Percentiles rank a stretch among this genome's conserved stretches.
Conservation (phyloP, 768 basidiomycete genomes). For the Auricularia cornea region DNA sequence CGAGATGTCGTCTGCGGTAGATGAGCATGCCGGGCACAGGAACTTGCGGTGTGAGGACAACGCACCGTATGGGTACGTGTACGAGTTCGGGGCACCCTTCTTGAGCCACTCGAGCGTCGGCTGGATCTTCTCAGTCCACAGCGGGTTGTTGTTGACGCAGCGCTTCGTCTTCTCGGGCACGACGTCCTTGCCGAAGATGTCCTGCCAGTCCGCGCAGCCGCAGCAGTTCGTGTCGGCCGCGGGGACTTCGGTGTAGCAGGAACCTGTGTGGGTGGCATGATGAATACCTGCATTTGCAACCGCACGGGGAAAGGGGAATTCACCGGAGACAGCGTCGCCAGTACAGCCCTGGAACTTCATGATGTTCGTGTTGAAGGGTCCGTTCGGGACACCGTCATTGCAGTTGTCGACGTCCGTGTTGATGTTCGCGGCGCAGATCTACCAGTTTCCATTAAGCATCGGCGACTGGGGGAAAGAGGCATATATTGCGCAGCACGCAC, state of each 20-base stretch:
- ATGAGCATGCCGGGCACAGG: neutral
- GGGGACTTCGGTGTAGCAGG: conserved; percentile 4
- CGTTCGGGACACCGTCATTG: conserved; percentile 3
- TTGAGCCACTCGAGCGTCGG: conserved; percentile 9
- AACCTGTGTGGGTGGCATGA: neutral
- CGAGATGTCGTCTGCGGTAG: neutral
- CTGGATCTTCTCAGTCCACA: conserved; percentile 4
- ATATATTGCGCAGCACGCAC: neutral
- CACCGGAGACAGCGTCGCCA: neutral
- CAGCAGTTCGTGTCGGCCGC: conserved; percentile 5
- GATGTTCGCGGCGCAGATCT: conserved; percentile 4
- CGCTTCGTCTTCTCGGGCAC: conserved; percentile 2
- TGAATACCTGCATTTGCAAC: neutral
- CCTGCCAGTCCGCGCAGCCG: conserved; percentile 7
- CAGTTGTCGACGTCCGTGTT: conserved; percentile 2
- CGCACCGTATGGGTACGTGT: conserved; percentile 3
- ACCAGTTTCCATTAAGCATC: too few relatives aligned
- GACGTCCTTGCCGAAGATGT: conserved; percentile 1
- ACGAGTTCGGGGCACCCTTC: conserved; percentile 1
- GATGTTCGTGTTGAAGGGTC: conserved; percentile 4
- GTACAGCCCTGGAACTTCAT: conserved; percentile 6
- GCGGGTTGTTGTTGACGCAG: conserved; percentile 7
- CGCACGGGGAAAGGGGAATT: too few relatives aligned
- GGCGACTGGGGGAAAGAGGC: too few relatives aligned
- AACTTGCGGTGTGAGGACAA: neutral